Conservation (phyloP, 1,284 basidiomycete species). For the Cerrena zonata region DNA sequence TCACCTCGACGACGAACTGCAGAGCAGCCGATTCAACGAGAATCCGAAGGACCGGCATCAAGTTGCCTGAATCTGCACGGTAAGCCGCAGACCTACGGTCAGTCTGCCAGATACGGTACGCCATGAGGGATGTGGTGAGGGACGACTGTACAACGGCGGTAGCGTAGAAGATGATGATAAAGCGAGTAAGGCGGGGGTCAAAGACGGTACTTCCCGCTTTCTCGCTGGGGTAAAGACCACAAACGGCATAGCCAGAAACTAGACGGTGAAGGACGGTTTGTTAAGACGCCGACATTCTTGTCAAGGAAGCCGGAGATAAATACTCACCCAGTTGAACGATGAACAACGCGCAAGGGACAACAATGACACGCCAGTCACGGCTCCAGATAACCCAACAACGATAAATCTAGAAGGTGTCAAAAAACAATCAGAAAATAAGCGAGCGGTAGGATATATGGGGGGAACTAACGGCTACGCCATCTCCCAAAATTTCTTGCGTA, state of each 20-base stretch:
- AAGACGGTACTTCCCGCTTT: slow-evolving; percentile 1
- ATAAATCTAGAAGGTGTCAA: slow-evolving; percentile 23
- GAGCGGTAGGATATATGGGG: neutral
- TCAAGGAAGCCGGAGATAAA: too few species aligned
- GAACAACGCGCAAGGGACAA: slow-evolving; percentile 20
- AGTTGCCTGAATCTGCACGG: neutral
- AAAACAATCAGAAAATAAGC: neutral
- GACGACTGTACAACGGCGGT: slow-evolving; percentile 5
- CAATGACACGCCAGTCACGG: slow-evolving; percentile 20
- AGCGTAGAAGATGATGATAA: slow-evolving; percentile 6
- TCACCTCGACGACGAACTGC: slow-evolving; percentile 22
- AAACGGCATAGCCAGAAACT: slow-evolving; percentile 8
- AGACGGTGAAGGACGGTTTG: neutral
- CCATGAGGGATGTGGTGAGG: slow-evolving; percentile 6
- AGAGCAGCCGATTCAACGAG: slow-evolving; percentile 28
- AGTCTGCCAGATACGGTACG: slow-evolving; percentile 2
- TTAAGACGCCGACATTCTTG: neutral
- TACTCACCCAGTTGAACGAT: slow-evolving; percentile 22
- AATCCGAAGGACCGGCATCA: slow-evolving; percentile 18
- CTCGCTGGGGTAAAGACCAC: neutral
- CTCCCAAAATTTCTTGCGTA: slow-evolving; percentile 27
- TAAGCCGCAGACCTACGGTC: neutral
- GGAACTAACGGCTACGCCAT: slow-evolving; percentile 23
- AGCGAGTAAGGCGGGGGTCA: slow-evolving; percentile 4
- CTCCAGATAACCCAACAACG: slow-evolving; percentile 28